Evolutionary conservation across 2,329 filamentous ascomycete species (phyloP).

Genomic region (Colletotrichum sp.): DNA sequence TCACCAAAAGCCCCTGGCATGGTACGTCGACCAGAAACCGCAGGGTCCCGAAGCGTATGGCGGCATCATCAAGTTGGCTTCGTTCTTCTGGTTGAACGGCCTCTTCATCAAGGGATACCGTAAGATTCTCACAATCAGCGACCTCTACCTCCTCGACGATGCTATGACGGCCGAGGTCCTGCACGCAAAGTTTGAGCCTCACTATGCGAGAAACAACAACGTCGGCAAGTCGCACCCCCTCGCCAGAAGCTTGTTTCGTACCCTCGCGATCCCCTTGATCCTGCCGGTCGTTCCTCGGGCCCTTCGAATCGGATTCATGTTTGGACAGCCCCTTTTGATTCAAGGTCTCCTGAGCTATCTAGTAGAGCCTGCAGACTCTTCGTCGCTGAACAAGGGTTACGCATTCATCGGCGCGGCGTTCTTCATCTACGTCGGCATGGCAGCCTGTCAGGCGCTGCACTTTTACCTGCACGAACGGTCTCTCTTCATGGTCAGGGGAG

Average conservation of each 20-base stretch:
- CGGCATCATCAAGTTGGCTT: constrained; percentile 31
- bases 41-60: constrained; percentile 43
- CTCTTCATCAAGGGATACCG: constrained; percentile 37
- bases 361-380: constrained; percentile 18
- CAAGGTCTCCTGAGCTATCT: constrained; percentile 32
- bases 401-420: constrained; percentile 46
- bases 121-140: constrained; percentile 30
- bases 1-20: constrained; percentile 20
- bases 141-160: constrained; percentile 28
- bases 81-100: constrained; percentile 38
- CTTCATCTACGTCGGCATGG: constrained; percentile 44
- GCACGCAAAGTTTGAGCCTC: not conserved
- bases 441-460: constrained; percentile 42
- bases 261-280: constrained; percentile 35
- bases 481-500: constrained; percentile 34
- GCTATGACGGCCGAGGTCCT: not conserved
- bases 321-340: constrained; percentile 46
- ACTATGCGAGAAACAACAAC: not conserved
- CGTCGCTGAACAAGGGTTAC: constrained; percentile 35
- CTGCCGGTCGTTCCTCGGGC: constrained; percentile 38
- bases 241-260: constrained; percentile 27
- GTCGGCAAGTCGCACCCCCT: constrained; percentile 28
- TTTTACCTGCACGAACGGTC: constrained; percentile 41
- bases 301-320: constrained; percentile 33
- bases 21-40: constrained; percentile 16